These are phyloP conservation scores for Yueomyces sp. DNA, from an alignment of 805 yeast genomes.

Conservation along the genomic window DNA sequence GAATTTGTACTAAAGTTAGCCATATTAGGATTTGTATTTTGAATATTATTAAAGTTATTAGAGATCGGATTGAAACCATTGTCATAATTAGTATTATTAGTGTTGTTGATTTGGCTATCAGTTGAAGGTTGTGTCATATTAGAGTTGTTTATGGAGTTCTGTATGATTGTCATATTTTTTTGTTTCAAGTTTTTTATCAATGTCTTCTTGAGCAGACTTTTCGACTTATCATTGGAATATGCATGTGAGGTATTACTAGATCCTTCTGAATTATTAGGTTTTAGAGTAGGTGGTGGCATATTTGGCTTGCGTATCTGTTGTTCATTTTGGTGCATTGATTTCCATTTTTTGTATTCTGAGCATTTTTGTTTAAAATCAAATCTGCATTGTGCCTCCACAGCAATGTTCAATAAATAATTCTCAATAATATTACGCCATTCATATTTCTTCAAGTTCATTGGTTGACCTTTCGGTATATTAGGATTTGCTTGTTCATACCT, in stretches of 20 bases:
- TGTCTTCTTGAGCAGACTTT: conserved; percentile 21
- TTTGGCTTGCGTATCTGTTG: conserved; percentile 15
- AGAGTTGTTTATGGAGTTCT: too few species aligned
- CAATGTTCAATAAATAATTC: conserved; percentile 49
- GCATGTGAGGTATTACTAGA: conserved; percentile 1
- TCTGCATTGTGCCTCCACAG: conserved; percentile 60
- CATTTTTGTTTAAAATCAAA: conserved; percentile 45
- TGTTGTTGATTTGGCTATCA: not conserved
- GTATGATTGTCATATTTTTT: conserved; percentile 1
- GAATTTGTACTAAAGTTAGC: not conserved
- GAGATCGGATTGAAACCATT: not conserved
- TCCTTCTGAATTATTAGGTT: conserved; percentile 7
- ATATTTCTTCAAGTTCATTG: conserved; percentile 31
- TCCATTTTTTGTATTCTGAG: conserved; percentile 31
- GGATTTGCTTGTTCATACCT: conserved; percentile 28
- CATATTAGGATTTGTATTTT: not conserved
- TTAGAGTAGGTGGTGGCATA: conserved; percentile 24
- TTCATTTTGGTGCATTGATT: conserved; percentile 15
- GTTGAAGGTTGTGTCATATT: not conserved
- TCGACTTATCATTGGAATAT: not conserved
- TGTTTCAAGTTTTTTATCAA: conserved; percentile 17
- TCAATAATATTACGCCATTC: conserved; percentile 71
- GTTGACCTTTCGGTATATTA: conserved; percentile 11
- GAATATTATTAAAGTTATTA: not conserved
- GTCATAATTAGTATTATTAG: conserved; percentile 1